Evolutionary conservation across 2,329 filamentous ascomycete genomes (phyloP).

Genomic region (Aspergillus candidus): DNA sequence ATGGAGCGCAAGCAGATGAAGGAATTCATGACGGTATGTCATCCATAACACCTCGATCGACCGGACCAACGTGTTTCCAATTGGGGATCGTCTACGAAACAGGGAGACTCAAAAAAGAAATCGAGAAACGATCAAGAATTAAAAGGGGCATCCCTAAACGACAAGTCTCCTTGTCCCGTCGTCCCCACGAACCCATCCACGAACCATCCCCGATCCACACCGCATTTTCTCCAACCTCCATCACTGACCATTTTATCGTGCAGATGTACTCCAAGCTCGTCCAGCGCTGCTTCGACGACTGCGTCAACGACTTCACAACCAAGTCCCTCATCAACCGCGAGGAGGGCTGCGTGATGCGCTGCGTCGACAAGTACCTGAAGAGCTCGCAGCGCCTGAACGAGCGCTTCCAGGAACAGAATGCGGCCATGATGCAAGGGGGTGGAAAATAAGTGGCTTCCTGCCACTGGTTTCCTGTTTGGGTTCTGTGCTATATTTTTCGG

Average conservation of each 20-base stretch:
- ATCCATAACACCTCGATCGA: constrained; percentile 6
- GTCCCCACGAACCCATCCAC: background rate
- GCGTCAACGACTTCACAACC: constrained; percentile 97
- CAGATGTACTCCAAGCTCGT: constrained; percentile 61
- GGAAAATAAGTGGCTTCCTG: constrained; percentile 18
- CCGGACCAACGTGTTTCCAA: background rate
- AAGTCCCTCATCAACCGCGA: constrained; percentile 86
- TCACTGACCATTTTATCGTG: constrained; percentile 2
- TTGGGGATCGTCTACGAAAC: too few relatives aligned
- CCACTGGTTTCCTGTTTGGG: constrained; percentile 4
- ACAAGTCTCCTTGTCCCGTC: too few relatives aligned
- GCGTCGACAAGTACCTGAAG: constrained; percentile 94
- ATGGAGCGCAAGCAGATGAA: constrained; percentile 99
- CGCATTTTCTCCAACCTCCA: background rate
- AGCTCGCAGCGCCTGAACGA: constrained; percentile 83
- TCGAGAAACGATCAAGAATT: too few relatives aligned
- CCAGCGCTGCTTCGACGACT: constrained; percentile 81
- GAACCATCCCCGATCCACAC: background rate
- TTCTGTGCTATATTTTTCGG: background rate
- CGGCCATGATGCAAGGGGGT: constrained; percentile 57
- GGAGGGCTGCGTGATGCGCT: constrained; percentile 85
- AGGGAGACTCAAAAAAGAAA: too few relatives aligned
- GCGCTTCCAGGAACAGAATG: constrained; percentile 75
- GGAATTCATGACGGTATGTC: constrained; percentile 91
- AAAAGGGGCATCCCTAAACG: too few relatives aligned